phyloP scores from a whole-genome alignment of 148 eudicot species.

The Cornus controversa region DNA sequence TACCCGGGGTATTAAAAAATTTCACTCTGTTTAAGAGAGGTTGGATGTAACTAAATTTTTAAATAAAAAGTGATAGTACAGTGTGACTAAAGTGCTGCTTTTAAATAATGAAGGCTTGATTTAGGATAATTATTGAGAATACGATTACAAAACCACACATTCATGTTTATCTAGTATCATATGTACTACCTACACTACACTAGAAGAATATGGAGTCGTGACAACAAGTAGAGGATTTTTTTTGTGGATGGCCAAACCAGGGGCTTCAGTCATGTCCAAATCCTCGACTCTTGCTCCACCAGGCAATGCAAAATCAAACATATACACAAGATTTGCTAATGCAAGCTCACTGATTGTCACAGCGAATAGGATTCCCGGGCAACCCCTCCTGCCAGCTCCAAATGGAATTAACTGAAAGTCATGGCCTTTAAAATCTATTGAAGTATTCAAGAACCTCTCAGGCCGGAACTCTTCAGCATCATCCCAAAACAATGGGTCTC shows the following conservation, averaged over 20 bases:
- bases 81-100: too few species aligned
- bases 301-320: neutral
- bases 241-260: neutral
- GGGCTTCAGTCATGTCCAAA: neutral
- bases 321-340: neutral
- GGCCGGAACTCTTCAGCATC: conserved; percentile 13
- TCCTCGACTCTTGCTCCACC: neutral
- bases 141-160: too few species aligned
- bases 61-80: too few species aligned
- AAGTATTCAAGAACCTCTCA: conserved; percentile 15
- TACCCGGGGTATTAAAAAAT: too few species aligned
- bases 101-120: too few species aligned
- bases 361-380: conserved; percentile 15
- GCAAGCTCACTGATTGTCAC: neutral
- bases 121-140: too few species aligned
- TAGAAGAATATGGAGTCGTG: neutral
- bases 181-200: too few species aligned
- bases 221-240: neutral
- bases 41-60: too few species aligned
- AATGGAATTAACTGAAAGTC: conserved; percentile 27
- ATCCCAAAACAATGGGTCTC: conserved; percentile 17
- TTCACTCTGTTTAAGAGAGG: too few species aligned
- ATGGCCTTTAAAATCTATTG: conserved; percentile 14
- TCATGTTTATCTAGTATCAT: too few species aligned
- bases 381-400: conserved; percentile 28